phyloP scores from a whole-genome alignment of 345 rosid genomes.

The Citrus australasica region DNA sequence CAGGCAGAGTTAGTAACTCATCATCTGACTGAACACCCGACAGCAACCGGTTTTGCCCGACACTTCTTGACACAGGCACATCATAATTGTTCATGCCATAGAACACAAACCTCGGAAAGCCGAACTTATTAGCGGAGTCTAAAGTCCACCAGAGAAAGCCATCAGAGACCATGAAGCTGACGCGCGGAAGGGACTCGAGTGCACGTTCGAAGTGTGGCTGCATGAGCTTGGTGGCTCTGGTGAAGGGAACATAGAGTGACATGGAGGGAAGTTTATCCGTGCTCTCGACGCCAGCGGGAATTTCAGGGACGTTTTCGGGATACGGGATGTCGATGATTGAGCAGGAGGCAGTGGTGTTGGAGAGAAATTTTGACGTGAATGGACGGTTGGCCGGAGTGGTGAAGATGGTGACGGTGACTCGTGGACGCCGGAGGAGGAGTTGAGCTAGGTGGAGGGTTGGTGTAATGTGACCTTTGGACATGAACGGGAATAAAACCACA shows the following conservation, averaged over 20 bases:
- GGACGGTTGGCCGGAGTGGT: constrained; percentile 64
- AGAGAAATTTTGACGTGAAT: constrained; percentile 46
- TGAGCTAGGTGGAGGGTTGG: constrained; percentile 66
- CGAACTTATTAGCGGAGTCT: constrained; percentile 61
- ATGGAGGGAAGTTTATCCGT: constrained; percentile 68
- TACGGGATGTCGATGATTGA: constrained; percentile 48
- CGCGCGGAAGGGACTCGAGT: constrained; percentile 36
- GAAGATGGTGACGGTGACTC: constrained; percentile 46
- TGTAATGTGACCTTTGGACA: constrained; percentile 82
- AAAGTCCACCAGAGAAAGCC: constrained; percentile 79
- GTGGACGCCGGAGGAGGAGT: constrained; percentile 49
- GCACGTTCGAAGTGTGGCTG: constrained; percentile 48
- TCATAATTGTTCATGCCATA: constrained; percentile 45
- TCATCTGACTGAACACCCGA: constrained; percentile 22
- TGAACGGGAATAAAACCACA: constrained; percentile 71
- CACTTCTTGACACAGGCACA: constrained; percentile 3
- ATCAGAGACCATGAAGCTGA: constrained; percentile 60
- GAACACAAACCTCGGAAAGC: constrained; percentile 54
- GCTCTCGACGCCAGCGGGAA: constrained; percentile 58
- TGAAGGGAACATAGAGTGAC: constrained; percentile 43
- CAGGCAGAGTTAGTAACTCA: constrained; percentile 42
- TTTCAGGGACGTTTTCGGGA: constrained; percentile 40
- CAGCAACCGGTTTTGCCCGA: not conserved
- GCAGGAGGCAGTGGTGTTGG: constrained; percentile 18
- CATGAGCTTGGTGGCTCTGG: constrained; percentile 53